Percentiles rank a stretch among this genome's conserved stretches.
Conservation (phyloP, 2,329 filamentous ascomycete species). For the Sclerotinia subarctica region DNA sequence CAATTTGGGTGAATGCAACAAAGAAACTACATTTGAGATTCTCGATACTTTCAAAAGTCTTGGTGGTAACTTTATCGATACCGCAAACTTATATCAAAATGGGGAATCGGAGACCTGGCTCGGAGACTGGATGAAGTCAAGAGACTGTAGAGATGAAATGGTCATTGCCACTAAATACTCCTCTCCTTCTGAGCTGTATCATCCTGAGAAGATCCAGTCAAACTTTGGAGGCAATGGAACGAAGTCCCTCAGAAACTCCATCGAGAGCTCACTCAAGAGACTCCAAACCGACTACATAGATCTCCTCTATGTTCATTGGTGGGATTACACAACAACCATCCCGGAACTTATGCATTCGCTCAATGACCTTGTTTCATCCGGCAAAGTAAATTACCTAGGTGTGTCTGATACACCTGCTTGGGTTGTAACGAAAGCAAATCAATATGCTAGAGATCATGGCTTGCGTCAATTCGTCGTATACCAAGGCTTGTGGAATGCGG, state of each 20-base stretch:
- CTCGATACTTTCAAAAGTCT: slow-evolving; percentile 52
- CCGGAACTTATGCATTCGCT: slow-evolving; percentile 59
- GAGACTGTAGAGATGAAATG: slow-evolving; percentile 49
- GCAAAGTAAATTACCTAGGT: slow-evolving; percentile 55
- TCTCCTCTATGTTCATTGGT: slow-evolving; percentile 56
- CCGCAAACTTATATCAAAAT: slow-evolving; percentile 54
- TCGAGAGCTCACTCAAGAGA: slow-evolving; percentile 54
- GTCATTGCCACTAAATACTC: slow-evolving; percentile 56
- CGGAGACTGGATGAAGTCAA: slow-evolving; percentile 53
- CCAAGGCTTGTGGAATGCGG: slow-evolving; percentile 52
- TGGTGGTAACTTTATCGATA: slow-evolving; percentile 67
- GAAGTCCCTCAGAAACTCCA: slow-evolving; percentile 38
- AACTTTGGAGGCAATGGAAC: slow-evolving; percentile 2
- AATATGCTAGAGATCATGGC: slow-evolving; percentile 48
- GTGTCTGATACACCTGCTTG: slow-evolving; percentile 46
- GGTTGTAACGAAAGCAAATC: slow-evolving; percentile 48
- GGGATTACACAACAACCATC: slow-evolving; percentile 48
- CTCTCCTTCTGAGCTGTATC: neutral
- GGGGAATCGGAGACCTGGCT: slow-evolving; percentile 56
- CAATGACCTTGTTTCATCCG: slow-evolving; percentile 54
- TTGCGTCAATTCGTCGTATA: slow-evolving; percentile 55
- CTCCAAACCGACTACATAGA: slow-evolving; percentile 56
- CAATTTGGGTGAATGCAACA: slow-evolving; percentile 51
- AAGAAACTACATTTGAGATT: slow-evolving; percentile 54
- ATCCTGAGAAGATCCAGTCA: neutral